These are phyloP conservation scores for Candida sithepensis DNA, from an alignment of 805 yeast species.

Conservation along the genomic window DNA sequence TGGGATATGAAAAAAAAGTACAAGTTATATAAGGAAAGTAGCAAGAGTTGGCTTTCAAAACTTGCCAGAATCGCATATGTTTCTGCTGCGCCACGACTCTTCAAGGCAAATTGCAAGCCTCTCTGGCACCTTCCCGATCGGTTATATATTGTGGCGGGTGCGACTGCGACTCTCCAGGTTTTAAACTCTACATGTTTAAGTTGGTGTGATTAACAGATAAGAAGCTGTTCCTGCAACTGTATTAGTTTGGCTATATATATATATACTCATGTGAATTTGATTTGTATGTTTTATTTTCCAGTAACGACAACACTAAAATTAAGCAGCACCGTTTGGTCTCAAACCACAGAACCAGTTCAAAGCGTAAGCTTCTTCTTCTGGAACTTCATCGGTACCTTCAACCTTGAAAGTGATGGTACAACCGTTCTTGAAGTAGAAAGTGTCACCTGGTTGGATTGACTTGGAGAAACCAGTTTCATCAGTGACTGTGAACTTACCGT, in stretches of 20 bases:
- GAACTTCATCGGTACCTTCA: conserved; percentile 32
- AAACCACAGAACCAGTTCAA: conserved; percentile 60
- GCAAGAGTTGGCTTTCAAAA: not conserved
- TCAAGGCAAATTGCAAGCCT: too few relatives aligned
- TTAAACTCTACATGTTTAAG: too few relatives aligned
- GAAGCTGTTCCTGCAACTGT: conserved; percentile 7
- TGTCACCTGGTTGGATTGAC: conserved; percentile 60
- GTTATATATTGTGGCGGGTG: too few relatives aligned
- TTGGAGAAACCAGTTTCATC: conserved; percentile 64
- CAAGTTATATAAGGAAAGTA: too few relatives aligned
- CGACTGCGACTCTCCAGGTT: too few relatives aligned
- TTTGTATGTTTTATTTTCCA: not conserved
- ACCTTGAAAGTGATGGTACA: conserved; percentile 61
- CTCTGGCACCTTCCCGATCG: too few relatives aligned
- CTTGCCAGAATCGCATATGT: too few relatives aligned
- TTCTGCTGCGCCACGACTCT: not conserved
- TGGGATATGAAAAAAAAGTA: too few relatives aligned
- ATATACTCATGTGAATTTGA: not conserved
- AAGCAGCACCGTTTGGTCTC: conserved; percentile 43
- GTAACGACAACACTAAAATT: not conserved
- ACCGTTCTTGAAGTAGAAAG: conserved; percentile 65
- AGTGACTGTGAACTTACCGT: conserved; percentile 57
- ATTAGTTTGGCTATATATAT: not conserved
- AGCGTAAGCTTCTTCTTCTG: conserved; percentile 48
- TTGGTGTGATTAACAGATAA: not conserved